Evolutionary conservation across 768 basidiomycete species (phyloP), one percentile per base, ranked within the genome.

Genomic region (Leccinum incarnatum): DNA sequence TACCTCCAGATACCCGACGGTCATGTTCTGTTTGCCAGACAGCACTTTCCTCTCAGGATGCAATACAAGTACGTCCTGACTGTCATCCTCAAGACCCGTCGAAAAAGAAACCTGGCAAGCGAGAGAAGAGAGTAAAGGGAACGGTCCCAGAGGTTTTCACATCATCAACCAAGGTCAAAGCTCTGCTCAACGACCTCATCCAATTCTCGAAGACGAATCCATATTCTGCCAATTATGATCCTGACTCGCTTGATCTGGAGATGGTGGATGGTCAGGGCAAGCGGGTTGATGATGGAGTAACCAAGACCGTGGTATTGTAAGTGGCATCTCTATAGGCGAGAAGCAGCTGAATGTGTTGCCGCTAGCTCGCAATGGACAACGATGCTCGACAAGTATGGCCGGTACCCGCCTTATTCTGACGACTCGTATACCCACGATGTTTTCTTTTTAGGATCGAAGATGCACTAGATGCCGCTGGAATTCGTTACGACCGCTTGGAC

Each of bases 261-360:
- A 86, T 90, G 79, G 77, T 91, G 25, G 91, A 95, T 62, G 78
- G 80, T 47, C 74, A 89, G 52, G 93, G 91, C 21, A 85, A 86
- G 60, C 80, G 81, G 25, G 65, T 89, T 15, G 87, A 89, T 53
- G 87, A 89, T 49, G 85, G 84, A 4, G 69, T 85, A 34, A 77
- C 89, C 54, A 98, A 99, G 78, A 95, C 93, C 4, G 89, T 98
- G 45, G 95, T 98, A 54, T 98, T 98, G 91, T 98, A 71, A 73
- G 94, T 82, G 47, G 29, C 54, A 46, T 58, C 51, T 66, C 21
- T 55, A 64, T 55, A n/a, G 30, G 46, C 34, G 53, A 42, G 60
- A 63, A 55, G 55, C 48, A 49, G 51, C 65, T 69, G 27, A 65
- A 50, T 36, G 27, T 48, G 56, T 53, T 46, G 50, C 46, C 32